These are phyloP conservation scores for Aspergillus jensenii DNA, from an alignment of 2,329 filamentous ascomycete genomes.

Conservation along the genomic window DNA sequence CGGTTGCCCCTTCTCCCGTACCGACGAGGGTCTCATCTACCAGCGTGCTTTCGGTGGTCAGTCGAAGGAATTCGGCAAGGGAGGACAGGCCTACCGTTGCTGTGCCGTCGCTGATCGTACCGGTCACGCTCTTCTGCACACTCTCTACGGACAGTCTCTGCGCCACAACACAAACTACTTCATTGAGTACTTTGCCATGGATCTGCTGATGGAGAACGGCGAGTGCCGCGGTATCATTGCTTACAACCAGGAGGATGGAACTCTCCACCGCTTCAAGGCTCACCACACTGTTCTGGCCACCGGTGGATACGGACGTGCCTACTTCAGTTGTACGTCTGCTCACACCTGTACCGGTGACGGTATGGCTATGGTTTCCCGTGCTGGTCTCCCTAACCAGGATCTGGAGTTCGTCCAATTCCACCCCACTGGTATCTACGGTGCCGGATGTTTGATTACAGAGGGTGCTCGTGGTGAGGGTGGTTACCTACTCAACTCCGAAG, in stretches of 20 bases:
- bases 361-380: conserved; percentile 98
- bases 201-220: conserved; percentile 96
- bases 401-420: conserved; percentile 99
- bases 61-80: conserved; percentile 91
- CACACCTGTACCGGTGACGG: conserved; percentile 99
- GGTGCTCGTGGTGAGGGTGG: conserved; percentile 97
- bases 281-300: conserved; percentile 97
- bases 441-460: conserved; percentile 96
- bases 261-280: conserved; percentile 92
- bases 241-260: conserved; percentile 98
- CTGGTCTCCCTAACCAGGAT: conserved; percentile 97
- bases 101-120: conserved; percentile 95
- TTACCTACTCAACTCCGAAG: conserved; percentile 95
- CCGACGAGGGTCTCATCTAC: conserved; percentile 96
- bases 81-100: conserved; percentile 96
- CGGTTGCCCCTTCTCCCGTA: conserved; percentile 89
- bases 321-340: conserved; percentile 97
- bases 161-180: conserved; percentile 99
- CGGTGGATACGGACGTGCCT: conserved; percentile 94
- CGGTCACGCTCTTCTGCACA: conserved; percentile 95
- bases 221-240: conserved; percentile 95
- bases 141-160: conserved; percentile 94
- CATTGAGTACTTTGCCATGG: conserved; percentile 97
- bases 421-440: conserved; percentile 97
- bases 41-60: conserved; percentile 98